Conservation (phyloP, 2,329 filamentous ascomycete species). For the Penicillium nordicum region DNA sequence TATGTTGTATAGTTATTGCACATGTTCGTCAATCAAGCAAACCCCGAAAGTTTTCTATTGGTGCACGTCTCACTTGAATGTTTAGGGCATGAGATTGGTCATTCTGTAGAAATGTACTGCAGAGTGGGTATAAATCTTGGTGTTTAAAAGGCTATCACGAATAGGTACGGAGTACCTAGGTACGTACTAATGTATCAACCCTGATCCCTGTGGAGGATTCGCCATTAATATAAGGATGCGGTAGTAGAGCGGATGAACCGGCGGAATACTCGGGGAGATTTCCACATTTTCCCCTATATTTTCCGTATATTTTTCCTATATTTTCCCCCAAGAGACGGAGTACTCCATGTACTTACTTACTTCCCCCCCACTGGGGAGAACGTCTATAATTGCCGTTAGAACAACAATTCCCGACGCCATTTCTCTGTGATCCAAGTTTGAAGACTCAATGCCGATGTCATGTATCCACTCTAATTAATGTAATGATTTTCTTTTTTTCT, state of each 20-base stretch:
- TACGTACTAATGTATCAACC: background rate
- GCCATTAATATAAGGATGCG: slow-evolving; percentile 15
- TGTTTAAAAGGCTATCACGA: background rate
- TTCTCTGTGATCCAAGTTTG: background rate
- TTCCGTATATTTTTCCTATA: background rate
- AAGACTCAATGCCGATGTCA: background rate
- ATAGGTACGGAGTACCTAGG: background rate
- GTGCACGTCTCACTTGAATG: slow-evolving; percentile 2
- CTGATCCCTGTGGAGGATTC: slow-evolving; percentile 7
- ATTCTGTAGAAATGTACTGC: slow-evolving; percentile 7
- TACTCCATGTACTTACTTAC: background rate
- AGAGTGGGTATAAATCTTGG: slow-evolving; percentile 1
- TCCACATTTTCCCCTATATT: background rate
- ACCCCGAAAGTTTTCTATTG: slow-evolving; percentile 6
- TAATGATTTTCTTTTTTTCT: too few species aligned
- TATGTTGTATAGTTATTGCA: background rate
- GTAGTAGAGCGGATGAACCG: slow-evolving; percentile 11
- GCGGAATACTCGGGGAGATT: background rate
- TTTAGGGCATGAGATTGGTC: slow-evolving; percentile 13
- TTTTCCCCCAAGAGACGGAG: background rate
- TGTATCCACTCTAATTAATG: background rate
- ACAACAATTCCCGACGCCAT: background rate
- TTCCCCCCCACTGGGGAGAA: background rate
- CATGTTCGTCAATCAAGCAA: background rate
- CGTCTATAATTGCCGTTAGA: slow-evolving; percentile 1